Conservation (phyloP, 176 grass and related monocot genomes). For the Areca catechu region DNA sequence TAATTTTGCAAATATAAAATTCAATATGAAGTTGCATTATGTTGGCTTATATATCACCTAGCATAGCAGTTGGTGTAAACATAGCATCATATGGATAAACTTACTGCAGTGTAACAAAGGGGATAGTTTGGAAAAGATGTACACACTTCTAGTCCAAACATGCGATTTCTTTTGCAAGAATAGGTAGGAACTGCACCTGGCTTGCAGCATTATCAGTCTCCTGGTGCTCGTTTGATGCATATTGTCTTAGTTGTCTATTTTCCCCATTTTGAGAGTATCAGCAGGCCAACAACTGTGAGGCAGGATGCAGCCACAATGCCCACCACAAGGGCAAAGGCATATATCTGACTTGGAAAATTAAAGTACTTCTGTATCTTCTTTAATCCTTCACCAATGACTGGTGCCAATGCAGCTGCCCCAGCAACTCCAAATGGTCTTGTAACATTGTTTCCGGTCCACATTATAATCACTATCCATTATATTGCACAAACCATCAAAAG, state of each 20-base stretch:
- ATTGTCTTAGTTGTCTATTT: constrained; percentile 25
- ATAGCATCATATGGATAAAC: no score
- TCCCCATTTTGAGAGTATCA: constrained; percentile 56
- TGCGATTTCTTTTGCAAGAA: no score
- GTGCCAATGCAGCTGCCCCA: constrained; percentile 41
- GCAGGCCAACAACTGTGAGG: constrained; percentile 33
- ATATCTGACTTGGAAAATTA: constrained; percentile 40
- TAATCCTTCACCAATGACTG: constrained; percentile 29
- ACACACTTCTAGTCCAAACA: no score
- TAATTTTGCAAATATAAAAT: no score
- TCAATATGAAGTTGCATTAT: no score
- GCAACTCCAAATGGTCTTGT: constrained; percentile 48
- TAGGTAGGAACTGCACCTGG: no score
- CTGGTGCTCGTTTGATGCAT: no score
- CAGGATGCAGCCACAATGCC: constrained; percentile 28
- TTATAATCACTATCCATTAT: constrained; percentile 51
- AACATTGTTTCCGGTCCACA: constrained; percentile 58
- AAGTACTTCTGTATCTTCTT: constrained; percentile 42
- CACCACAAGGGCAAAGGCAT: constrained; percentile 40
- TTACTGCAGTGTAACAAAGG: no score
- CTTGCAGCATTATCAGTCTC: no score
- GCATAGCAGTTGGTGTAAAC: no score
- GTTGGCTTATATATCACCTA: no score
- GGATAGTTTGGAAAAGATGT: no score
- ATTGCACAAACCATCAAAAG: constrained; percentile 6